Percentiles rank a stretch among this genome's conserved stretches.
Conservation (phyloP, 1,284 basidiomycete species). For the Rhodotorula sp. region DNA sequence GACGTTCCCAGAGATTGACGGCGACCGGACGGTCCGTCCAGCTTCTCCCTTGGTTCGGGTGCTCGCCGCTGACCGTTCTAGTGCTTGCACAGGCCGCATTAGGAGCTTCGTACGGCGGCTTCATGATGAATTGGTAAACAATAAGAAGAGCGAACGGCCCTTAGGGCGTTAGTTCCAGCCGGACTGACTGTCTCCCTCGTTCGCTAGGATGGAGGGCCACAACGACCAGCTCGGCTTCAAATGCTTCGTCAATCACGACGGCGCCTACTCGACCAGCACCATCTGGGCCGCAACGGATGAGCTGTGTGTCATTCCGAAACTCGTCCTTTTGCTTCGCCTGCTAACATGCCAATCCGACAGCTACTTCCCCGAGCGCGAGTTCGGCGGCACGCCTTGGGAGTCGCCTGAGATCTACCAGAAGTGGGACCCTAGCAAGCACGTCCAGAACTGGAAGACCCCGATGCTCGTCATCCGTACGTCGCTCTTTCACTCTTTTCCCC, state of each 20-base stretch:
- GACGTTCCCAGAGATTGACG: constrained; percentile 62
- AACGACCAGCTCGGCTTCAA: constrained; percentile 82
- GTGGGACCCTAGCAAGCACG: constrained; percentile 67
- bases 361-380: constrained; percentile 84
- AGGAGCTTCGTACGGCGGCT: constrained; percentile 49
- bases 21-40: constrained; percentile 60
- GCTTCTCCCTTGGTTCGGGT: not conserved
- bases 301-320: constrained; percentile 60
- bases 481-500: not conserved
- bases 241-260: constrained; percentile 62
- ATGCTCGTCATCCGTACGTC: constrained; percentile 61
- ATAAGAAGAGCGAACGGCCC: too few relatives aligned
- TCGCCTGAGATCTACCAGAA: constrained; percentile 53
- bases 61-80: not conserved
- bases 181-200: too few relatives aligned
- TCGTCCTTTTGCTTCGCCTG: not conserved
- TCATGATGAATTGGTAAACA: constrained; percentile 58
- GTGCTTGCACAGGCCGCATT: not conserved
- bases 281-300: constrained; percentile 74
- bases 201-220: constrained; percentile 72
- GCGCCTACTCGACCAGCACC: constrained; percentile 57
- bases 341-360: constrained; percentile 59
- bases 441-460: constrained; percentile 79
- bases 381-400: constrained; percentile 75
- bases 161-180: too few relatives aligned